Evolutionary conservation across 768 basidiomycete genomes (phyloP).

Genomic region (Pleurotus salmoneostramineus): DNA sequence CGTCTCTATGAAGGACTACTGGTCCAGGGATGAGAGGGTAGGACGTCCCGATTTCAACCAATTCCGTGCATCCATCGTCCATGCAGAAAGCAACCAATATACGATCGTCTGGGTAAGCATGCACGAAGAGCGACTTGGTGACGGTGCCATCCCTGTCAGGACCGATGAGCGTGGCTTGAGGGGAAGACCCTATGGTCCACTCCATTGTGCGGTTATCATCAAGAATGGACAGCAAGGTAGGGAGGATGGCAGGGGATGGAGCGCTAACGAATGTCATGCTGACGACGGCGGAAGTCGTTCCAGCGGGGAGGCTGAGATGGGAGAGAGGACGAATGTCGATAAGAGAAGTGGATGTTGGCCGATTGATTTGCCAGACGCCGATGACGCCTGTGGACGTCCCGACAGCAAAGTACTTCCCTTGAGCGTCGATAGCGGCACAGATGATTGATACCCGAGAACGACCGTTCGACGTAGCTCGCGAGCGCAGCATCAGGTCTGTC

Average conservation of each 20-base stretch:
- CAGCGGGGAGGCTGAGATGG: constrained; percentile 11
- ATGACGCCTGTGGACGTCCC: constrained; percentile 69
- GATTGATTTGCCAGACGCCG: constrained; percentile 54
- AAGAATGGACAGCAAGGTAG: constrained; percentile 45
- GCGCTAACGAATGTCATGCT: constrained; percentile 21
- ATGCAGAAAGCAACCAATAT: constrained; percentile 56
- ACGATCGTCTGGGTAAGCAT: constrained; percentile 40
- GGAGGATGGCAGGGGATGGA: constrained; percentile 1
- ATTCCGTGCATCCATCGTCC: constrained; percentile 64
- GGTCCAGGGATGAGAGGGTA: constrained; percentile 37
- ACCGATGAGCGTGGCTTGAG: constrained; percentile 33
- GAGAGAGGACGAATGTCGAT: not conserved
- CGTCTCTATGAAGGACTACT: constrained; percentile 54
- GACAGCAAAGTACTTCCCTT: constrained; percentile 61
- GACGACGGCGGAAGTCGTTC: constrained; percentile 21
- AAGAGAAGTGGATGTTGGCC: not conserved
- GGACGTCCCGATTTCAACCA: constrained; percentile 48
- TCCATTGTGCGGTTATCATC: constrained; percentile 55
- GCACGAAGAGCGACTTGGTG: constrained; percentile 44
- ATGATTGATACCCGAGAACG: constrained; percentile 45
- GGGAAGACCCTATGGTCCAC: constrained; percentile 40
- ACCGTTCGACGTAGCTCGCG: constrained; percentile 40
- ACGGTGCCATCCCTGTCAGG: constrained; percentile 27
- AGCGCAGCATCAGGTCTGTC: constrained; percentile 44
- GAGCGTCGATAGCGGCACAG: constrained; percentile 57